Evolutionary conservation across 1,284 basidiomycete species (phyloP), one percentile per base, ranked within the genome.

Genomic region (Megacollybia platyphylla): DNA sequence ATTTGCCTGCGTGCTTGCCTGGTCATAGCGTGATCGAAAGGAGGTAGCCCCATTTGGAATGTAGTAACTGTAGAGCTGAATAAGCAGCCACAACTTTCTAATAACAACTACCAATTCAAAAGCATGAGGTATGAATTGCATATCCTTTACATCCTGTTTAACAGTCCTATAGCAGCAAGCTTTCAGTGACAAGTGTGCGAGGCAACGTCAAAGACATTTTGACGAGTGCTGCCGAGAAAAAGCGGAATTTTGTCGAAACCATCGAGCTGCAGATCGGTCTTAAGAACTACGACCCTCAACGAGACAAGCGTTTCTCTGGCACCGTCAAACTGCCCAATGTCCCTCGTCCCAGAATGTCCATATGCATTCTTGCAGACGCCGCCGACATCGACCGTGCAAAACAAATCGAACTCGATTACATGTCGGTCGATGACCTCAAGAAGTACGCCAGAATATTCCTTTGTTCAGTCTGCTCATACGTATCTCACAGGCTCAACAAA

Each of bases 341-440:
- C 53, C 96, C 96, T 56, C 91, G 94, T 55, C 94, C 94, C 46
- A 87, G 94, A 71, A 97, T 98, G 94, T 88, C 87, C 57, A 84
- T 99, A 62, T 97, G 94, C 79, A 97, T 98, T 79, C 87, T 99
- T 55, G 94, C 93, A 51, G 94, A 99, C 70, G 94, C 93, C 40
- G 86, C 87, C 61, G 96, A 99, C 68, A 96, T 98, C 64, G 94
- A 99, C 71, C 88, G 91, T 61, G 92, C 92, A 46, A 97, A 97
- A 76, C 86, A 92, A 65, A 94, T 96, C 54, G 87, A 91, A 55
- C 81, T 96, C 53, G 92, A 96, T 65, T 94, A 93, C 73, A 97
- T 97, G 93, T 94, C 91, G 53, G 96, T 97, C 57, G 94, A 98
- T 59, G 94, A 98, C 70, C 77, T 98, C 71, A 99, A 98, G 73